These are phyloP conservation scores for Penicillium verrucosum DNA, from an alignment of 2,329 filamentous ascomycete species.

Conservation along the genomic window DNA sequence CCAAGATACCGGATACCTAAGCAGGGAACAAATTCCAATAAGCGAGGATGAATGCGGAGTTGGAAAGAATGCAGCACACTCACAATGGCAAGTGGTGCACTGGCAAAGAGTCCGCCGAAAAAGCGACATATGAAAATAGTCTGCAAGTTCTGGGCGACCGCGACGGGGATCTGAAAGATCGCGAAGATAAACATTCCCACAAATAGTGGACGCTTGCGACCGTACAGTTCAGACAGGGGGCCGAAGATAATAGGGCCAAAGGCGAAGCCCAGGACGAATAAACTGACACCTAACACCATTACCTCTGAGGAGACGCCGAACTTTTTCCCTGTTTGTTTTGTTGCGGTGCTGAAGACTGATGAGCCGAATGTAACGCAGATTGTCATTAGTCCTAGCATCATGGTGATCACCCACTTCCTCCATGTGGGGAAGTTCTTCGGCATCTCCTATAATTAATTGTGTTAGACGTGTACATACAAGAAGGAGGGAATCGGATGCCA, in stretches of 20 bases:
- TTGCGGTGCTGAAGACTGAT: constrained; percentile 47
- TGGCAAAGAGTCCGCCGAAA: constrained; percentile 53
- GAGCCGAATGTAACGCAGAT: constrained; percentile 1
- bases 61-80: constrained; percentile 18
- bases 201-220: constrained; percentile 50
- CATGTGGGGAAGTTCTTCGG: not conserved
- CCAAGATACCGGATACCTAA: constrained; percentile 38
- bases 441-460: not conserved
- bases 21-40: not conserved
- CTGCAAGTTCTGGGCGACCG: constrained; percentile 52
- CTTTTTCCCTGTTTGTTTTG: constrained; percentile 38
- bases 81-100: constrained; percentile 50
- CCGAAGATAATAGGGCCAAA: constrained; percentile 53
- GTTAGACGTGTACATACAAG: not conserved
- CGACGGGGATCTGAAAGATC: constrained; percentile 56
- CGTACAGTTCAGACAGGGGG: constrained; percentile 49
- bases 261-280: constrained; percentile 50
- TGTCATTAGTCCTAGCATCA: not conserved
- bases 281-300: constrained; percentile 41
- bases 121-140: constrained; percentile 57
- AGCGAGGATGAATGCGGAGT: not conserved
- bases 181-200: constrained; percentile 49
- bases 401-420: not conserved
- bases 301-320: constrained; percentile 45
- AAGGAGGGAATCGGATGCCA: not conserved